Base-by-base conservation (phyloP, 2,329 filamentous ascomycete genomes). In the Penicillium glabrum region DNA sequence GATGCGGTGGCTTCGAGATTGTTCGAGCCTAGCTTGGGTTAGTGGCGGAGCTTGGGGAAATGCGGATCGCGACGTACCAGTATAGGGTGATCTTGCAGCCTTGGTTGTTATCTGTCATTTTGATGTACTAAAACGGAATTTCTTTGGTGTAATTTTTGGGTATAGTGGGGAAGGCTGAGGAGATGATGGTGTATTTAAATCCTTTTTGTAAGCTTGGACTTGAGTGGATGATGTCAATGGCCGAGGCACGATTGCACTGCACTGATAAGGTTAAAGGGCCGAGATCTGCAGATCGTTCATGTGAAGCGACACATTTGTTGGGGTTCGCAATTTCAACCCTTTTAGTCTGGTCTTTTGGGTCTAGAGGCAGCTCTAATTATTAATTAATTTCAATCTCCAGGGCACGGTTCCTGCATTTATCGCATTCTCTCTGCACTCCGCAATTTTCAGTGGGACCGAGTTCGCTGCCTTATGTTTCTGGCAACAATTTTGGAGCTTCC, bases 1-100 rank as follows among this genome's bases (percentile, higher is more conserved):
- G 57, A 93, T 89, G 60, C 90, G 86, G 74, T 96, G 90, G 13
- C 90, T 86, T 64, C 92, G 89, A 54, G 91, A 96, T 65, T 89
- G 81, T 66, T 93, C 85, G 59, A 96, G 88, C 91, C 91, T 96
- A 35, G 26, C 13, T 44, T 26, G 11, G 39, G 19, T 49, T 44
- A 37, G 53, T 24, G 13, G 14, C 3, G 31, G 3, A 26, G 5
- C 13, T 2, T 11, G 23, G 9, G 35, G 19, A 19, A 39, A 10
- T 39, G 8, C 16, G 3, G n/a, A 8, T 19, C 16, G 31, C 24
- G 11, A 14, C 71, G 54, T 74, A 87, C 86, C 86, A 89, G 73
- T 88, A 85, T 35, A 89, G 80, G 56, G 82, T 87, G 59, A 89
- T 78, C 63, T 86, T 85, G 52, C 82, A 68, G 51, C 67, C 71